phyloP scores from a whole-genome alignment of 106 monocot genomes.

The Agapanthus africanus region DNA sequence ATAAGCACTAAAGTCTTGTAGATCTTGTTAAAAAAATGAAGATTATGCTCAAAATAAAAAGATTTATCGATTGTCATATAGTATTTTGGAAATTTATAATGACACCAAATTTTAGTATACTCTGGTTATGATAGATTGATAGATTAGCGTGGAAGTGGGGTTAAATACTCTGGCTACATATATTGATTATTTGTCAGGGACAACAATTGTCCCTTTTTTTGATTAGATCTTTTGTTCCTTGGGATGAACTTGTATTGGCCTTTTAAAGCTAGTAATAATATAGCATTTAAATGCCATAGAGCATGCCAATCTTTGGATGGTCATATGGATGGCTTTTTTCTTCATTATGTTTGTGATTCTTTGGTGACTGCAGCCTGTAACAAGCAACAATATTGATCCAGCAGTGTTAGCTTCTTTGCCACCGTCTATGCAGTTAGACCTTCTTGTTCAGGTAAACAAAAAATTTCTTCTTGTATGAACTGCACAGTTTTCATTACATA shows the following conservation, averaged over 20 bases:
- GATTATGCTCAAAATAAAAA: too few species aligned
- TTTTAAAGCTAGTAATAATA: background rate
- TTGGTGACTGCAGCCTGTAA: slow-evolving; percentile 49
- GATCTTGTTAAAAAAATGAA: too few species aligned
- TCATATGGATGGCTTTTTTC: too few species aligned
- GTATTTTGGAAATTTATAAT: too few species aligned
- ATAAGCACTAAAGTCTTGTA: too few species aligned
- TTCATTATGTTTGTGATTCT: background rate
- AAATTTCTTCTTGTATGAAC: background rate
- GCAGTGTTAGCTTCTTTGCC: slow-evolving; percentile 86
- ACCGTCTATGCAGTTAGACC: slow-evolving; percentile 98
- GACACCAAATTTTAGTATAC: too few species aligned
- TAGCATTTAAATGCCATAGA: background rate
- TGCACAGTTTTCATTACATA: background rate
- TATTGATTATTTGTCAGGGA: too few species aligned
- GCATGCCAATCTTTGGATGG: background rate
- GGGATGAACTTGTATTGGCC: background rate
- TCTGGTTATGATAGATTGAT: too few species aligned
- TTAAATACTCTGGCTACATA: too few species aligned
- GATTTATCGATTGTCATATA: too few species aligned
- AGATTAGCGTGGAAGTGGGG: too few species aligned
- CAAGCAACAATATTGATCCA: slow-evolving; percentile 58
- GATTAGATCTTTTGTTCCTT: background rate
- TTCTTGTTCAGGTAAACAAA: slow-evolving; percentile 87
- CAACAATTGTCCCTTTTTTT: background rate